Conservation (phyloP, 257 asterid species). For the Nicotiana obtusifolia region DNA sequence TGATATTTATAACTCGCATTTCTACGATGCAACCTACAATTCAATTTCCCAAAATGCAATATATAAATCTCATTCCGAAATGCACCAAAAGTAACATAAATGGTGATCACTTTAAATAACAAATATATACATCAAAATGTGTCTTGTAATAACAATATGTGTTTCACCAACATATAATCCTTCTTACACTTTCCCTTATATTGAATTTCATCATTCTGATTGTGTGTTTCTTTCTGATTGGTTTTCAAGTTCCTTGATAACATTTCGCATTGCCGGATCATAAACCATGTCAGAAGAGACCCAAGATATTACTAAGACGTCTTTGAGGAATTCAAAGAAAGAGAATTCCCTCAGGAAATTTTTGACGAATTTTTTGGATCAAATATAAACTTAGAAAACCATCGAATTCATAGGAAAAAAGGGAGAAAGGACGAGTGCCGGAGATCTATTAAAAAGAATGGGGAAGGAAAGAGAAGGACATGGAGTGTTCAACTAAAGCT, state of each 20-base stretch:
- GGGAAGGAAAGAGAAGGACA: not conserved
- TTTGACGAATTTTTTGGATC: not conserved
- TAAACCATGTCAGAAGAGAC: not conserved
- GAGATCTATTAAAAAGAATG: not conserved
- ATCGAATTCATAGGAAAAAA: not conserved
- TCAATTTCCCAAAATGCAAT: not conserved
- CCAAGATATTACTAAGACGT: not conserved
- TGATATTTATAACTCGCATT: not conserved
- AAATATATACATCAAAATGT: not conserved
- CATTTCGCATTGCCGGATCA: not conserved
- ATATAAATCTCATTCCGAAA: not conserved
- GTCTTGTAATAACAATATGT: not conserved
- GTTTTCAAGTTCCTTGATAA: not conserved
- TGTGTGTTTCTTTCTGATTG: not conserved
- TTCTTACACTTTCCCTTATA: too few species aligned
- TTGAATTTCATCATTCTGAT: not conserved
- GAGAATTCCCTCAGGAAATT: not conserved
- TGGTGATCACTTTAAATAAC: not conserved
- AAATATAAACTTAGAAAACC: not conserved
- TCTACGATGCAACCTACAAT: not conserved
- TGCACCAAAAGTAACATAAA: not conserved
- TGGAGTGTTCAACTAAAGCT: not conserved
- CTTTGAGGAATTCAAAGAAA: not conserved
- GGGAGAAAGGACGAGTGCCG: not conserved
- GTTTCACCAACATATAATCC: not conserved